Base-by-base conservation (phyloP, 2,329 filamentous ascomycete species). In the Aspergillus sp. region DNA sequence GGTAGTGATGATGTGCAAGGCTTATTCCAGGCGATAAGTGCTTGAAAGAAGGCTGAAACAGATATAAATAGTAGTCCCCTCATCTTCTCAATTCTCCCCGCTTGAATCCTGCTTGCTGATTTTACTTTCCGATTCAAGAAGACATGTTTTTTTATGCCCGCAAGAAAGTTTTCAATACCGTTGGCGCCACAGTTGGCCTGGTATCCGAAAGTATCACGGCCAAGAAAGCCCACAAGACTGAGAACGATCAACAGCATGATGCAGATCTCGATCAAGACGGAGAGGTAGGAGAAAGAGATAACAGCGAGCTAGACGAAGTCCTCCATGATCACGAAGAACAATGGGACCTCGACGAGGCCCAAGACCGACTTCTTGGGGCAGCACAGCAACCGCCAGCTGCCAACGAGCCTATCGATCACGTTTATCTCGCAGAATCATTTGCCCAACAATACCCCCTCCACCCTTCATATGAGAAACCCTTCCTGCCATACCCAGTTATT, bases 401-500 rank as follows among this genome's bases (percentile, higher is more conserved):
- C 3, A n/a, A 32, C 5, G 44, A 47, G 10, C 2, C 15, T 3
- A 20, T 33, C 5, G 52, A 56, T 12, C 41, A 45, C 15, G 52
- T 44, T 4, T 17, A 41, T 19, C 44, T 60, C 3, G 49, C 53
- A 10, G 45, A 51, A n/a, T 46, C 39, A 3, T 60, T 61, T n/a
- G 37, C 49, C 3, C 47, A 46, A 4, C 38, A 42, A 5, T 47
- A 54, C 35, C 48, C 51, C 9, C 45, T 38, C 15, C 52, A 54
- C 19, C 47, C 54, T 0, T 30, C 50, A 13, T 56, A 54, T 6
- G 19, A 41, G 2, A 17, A 9, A 5, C 46, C 53, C 5, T 45
- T 41, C 9, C 50, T 70, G 2, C 55, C 61, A 1, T 63, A 57
- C 19, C 68, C 69, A 2, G 68, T 71, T 15, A 60, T 70, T n/a